Evolutionary conservation across 2,329 filamentous ascomycete species (phyloP), one percentile per base, ranked within the genome.

Genomic region (Neodidymelliopsis sp.): DNA sequence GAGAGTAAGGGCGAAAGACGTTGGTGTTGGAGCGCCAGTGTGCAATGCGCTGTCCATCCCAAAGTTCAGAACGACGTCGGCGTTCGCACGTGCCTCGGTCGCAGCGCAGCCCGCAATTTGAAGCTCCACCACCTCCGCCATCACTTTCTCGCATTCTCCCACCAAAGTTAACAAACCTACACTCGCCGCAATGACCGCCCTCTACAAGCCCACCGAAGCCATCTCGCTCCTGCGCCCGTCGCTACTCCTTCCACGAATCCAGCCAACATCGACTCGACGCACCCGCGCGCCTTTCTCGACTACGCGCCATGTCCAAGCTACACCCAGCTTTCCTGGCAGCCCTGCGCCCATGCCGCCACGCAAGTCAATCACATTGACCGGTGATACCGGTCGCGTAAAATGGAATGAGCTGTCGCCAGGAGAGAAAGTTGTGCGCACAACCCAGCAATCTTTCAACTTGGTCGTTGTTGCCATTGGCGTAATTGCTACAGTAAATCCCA

Each of bases 391-490:
- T 6, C 81, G 82, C 56, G 85, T 96, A 1, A 84, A 85, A 4
- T 97, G 93, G 93, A 81, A 78, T 3, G 81, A 94, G 44, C 81
- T 97, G 2, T 91, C 87, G 1, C 77, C 76, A 0, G 77, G 77
- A 36, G 93, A 97, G 71, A 97, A 96, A 73, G 85, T 86, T 2
- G 88, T 88, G 18, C 84, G 93, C 28, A 89, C 91, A 7, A 93
- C 90, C 0, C 92, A 97, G 73, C 93, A 97, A 73, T 89, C 87
- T 12, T 88, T 96, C 77, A 97, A 97, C 74, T 85, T 96, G 58
- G 81, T 87, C 58, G 74, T 97, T 54, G 84, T 97, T 7, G 60
- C 91, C 1, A 78, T 87, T 6, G 93, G 93, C 19, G 75, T 92
- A 9, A 81, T 85, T 24, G 78, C 93, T 61, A 96, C 92, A 25